phyloP scores from a whole-genome alignment of 495 filamentous ascomycete species.

The Podospora comata region DNA sequence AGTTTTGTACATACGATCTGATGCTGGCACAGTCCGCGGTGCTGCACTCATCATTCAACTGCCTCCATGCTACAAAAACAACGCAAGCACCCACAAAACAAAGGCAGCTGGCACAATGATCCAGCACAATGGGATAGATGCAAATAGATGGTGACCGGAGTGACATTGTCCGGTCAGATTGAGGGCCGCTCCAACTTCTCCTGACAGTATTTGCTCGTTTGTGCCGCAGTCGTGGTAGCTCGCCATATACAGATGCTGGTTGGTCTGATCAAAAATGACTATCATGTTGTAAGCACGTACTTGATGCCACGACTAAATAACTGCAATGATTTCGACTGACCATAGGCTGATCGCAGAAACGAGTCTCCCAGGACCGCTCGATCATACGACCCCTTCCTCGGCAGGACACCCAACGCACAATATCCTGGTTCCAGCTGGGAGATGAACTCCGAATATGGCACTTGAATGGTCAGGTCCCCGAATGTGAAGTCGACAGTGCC shows the following conservation, averaged over 20 bases:
- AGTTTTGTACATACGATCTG: too few relatives aligned
- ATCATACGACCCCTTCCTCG: conserved; percentile 52
- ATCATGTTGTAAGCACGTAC: neutral
- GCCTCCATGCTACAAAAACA: neutral
- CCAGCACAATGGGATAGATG: neutral
- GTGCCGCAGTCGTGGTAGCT: conserved; percentile 23
- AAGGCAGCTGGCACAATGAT: conserved; percentile 1
- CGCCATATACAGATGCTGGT: conserved; percentile 22
- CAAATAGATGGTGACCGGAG: neutral
- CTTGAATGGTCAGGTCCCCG: conserved; percentile 59
- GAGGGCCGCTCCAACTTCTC: conserved; percentile 8
- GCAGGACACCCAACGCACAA: conserved; percentile 65
- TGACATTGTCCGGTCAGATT: conserved; percentile 17
- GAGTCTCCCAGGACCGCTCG: conserved; percentile 74
- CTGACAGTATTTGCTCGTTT: conserved; percentile 21
- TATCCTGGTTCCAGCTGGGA: conserved; percentile 44
- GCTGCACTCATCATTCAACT: neutral
- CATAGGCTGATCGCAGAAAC: conserved; percentile 79
- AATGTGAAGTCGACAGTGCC: conserved; percentile 67
- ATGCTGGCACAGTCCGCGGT: too few relatives aligned
- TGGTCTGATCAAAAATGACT: conserved; percentile 28
- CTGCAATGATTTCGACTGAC: neutral
- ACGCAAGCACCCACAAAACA: neutral
- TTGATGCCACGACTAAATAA: too few relatives aligned
- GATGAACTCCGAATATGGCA: conserved; percentile 53